Conservation (phyloP, 371 early-diverging fungal species). For the Fennellomyces sp. region DNA sequence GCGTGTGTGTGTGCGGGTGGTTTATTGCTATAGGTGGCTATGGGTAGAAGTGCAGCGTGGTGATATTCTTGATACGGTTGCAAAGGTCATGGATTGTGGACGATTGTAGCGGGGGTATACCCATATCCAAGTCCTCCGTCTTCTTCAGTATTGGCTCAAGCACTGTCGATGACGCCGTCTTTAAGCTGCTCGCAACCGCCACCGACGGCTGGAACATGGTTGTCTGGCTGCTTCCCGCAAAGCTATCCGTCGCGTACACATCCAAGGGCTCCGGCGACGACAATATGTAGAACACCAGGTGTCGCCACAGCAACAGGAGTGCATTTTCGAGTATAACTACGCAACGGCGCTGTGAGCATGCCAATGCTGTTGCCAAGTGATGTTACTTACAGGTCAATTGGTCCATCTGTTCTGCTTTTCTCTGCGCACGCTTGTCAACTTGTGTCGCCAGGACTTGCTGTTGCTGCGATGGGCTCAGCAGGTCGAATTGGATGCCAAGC, state of each 20-base stretch:
- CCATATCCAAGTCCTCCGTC: constrained; percentile 19
- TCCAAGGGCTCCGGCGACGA: constrained; percentile 5
- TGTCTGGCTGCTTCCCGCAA: constrained; percentile 23
- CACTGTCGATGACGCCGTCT: constrained; percentile 8
- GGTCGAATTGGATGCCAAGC: constrained; percentile 30
- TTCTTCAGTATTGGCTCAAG: constrained; percentile 29
- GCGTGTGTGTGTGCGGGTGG: background rate
- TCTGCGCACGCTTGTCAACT: constrained; percentile 15
- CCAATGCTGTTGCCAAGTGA: too few species aligned
- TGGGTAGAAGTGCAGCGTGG: background rate
- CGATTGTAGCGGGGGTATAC: constrained; percentile 11
- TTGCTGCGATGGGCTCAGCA: constrained; percentile 33
- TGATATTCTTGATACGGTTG: constrained; percentile 4
- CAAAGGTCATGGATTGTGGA: constrained; percentile 4
- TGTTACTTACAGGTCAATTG: constrained; percentile 21
- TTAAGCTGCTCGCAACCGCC: constrained; percentile 15
- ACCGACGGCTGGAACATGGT: constrained; percentile 32
- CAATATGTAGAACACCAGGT: constrained; percentile 35
- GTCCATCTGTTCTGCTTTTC: constrained; percentile 24
- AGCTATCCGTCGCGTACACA: constrained; percentile 25
- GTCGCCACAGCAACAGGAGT: constrained; percentile 35
- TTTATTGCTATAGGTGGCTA: background rate
- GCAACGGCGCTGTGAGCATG: too few species aligned
- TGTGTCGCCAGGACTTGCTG: constrained; percentile 28
- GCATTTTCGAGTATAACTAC: constrained; percentile 29